Evolutionary conservation across 495 filamentous ascomycete species (phyloP), one percentile per base, ranked within the genome.

Genomic region (Darksidea phi): DNA sequence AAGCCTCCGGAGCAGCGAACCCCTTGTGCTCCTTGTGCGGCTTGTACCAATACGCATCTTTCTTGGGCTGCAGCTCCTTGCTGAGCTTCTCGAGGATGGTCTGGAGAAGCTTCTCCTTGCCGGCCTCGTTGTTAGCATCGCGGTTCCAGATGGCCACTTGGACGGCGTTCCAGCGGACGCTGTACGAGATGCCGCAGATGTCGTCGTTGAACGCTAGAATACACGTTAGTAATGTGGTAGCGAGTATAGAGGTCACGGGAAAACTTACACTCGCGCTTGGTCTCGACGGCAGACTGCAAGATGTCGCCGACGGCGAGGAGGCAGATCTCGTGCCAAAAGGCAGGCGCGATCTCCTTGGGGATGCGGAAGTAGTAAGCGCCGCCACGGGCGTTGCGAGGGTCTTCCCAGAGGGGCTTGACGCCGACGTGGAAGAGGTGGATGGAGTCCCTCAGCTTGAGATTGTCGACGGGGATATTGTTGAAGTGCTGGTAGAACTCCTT

Each of bases 111-210:
- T 74, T 79, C 59, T 90, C 83, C 59, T 91, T 85, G 2, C 88
- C 91, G 58, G 78, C 82, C 57, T 88, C 78, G 70, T 89, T 87
- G 21, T 68, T 67, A 15, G 82, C 84, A 64, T 92, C 87, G 34
- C 91, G 87, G 74, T 95, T 91, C 91, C 91, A 96, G 63, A 96
- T 82, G 49, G 85, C 86, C 69, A 96, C 86, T 38, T 91, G 80
- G 66, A 90, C 83, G 2, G 84, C 84, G 72, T 86, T 90, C 72
- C 88, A 90, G 60, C 88, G 81, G 51, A 89, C 86, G 3, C 83
- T 85, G 50, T 88, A 80, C 10, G 82, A 83, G 55, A 91, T 81
- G 48, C 88, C 88, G 68, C 87, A 90, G 55, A 91, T 87, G 60
- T 91, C 88, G 70, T 96, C 91, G 58, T 84, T 52, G 57, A 77